phyloP scores from a whole-genome alignment of 768 basidiomycete genomes.

The Harrya chromipes region DNA sequence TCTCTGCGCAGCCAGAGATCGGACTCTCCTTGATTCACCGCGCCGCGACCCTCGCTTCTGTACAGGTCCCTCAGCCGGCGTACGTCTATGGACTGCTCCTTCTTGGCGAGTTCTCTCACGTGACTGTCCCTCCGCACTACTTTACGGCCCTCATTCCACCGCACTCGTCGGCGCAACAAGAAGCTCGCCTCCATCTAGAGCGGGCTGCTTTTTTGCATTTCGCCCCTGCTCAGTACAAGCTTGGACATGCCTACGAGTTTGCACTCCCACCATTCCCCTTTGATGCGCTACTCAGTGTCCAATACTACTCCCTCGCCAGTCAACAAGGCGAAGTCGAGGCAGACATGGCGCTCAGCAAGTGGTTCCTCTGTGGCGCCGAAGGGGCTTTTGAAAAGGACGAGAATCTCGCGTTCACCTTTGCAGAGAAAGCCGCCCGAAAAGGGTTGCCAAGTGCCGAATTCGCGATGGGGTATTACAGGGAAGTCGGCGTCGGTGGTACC shows the following conservation, averaged over 20 bases:
- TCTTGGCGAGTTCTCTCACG: constrained; percentile 75
- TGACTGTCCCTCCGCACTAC: constrained; percentile 48
- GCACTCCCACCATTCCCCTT: constrained; percentile 82
- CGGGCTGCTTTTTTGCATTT: constrained; percentile 83
- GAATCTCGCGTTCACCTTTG: constrained; percentile 80
- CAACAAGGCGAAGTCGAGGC: constrained; percentile 89
- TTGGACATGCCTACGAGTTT: constrained; percentile 90
- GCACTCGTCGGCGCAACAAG: constrained; percentile 44
- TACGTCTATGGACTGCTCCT: constrained; percentile 89
- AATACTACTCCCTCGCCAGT: constrained; percentile 82
- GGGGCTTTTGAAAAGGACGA: constrained; percentile 86
- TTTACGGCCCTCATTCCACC: constrained; percentile 55
- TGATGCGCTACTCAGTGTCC: constrained; percentile 85
- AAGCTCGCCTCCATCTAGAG: constrained; percentile 77
- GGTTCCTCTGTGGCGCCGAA: constrained; percentile 89
- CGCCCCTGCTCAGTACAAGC: constrained; percentile 86
- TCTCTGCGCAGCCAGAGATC: constrained; percentile 46
- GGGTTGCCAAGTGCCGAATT: constrained; percentile 84
- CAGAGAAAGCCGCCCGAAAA: constrained; percentile 77
- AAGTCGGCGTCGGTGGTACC: constrained; percentile 82
- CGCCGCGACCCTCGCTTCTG: constrained; percentile 71
- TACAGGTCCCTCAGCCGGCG: constrained; percentile 82
- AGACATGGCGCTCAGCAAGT: constrained; percentile 95
- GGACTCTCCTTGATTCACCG: constrained; percentile 74
- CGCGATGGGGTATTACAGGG: constrained; percentile 93